Evolutionary conservation across 78 protist species (phyloP).

Genomic region (Speleostelium caveatum): DNA sequence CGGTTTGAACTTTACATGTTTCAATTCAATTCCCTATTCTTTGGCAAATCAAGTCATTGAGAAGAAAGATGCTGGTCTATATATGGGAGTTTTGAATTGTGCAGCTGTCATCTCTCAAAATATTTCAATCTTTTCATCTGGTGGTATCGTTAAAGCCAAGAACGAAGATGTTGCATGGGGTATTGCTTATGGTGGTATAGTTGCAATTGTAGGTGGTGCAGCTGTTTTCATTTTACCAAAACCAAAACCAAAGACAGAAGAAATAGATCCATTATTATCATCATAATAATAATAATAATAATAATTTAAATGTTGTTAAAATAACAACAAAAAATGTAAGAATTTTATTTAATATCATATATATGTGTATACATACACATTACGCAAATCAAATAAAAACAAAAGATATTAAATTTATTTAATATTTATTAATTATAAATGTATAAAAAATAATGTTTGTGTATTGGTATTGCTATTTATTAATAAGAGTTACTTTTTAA

Average conservation of each 20-base stretch:
- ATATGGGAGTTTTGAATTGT: slow-evolving; percentile 81
- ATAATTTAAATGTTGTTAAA: too few species aligned
- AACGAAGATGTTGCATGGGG: slow-evolving; percentile 47
- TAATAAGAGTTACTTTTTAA: too few species aligned
- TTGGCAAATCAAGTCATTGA: slow-evolving; percentile 6
- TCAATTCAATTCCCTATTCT: slow-evolving; percentile 68
- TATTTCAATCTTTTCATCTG: slow-evolving; percentile 51
- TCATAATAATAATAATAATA: too few species aligned
- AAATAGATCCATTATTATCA: too few species aligned
- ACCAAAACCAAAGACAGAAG: not conserved
- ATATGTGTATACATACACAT: too few species aligned
- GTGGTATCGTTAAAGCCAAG: slow-evolving; percentile 15
- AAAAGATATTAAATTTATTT: too few species aligned
- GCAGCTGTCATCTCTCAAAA: slow-evolving; percentile 70
- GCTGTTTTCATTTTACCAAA: slow-evolving; percentile 27
- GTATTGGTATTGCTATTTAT: too few species aligned
- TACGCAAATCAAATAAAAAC: too few species aligned
- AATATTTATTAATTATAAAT: too few species aligned
- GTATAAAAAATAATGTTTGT: too few species aligned
- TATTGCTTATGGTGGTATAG: slow-evolving; percentile 67
- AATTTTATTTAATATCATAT: too few species aligned
- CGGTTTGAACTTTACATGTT: slow-evolving; percentile 41
- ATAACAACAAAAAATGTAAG: too few species aligned
- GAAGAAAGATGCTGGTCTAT: slow-evolving; percentile 60
- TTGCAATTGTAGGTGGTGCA: slow-evolving; percentile 4